These are phyloP conservation scores for Cyberlindnera galapagoensis DNA, from an alignment of 805 yeast species.

Conservation along the genomic window DNA sequence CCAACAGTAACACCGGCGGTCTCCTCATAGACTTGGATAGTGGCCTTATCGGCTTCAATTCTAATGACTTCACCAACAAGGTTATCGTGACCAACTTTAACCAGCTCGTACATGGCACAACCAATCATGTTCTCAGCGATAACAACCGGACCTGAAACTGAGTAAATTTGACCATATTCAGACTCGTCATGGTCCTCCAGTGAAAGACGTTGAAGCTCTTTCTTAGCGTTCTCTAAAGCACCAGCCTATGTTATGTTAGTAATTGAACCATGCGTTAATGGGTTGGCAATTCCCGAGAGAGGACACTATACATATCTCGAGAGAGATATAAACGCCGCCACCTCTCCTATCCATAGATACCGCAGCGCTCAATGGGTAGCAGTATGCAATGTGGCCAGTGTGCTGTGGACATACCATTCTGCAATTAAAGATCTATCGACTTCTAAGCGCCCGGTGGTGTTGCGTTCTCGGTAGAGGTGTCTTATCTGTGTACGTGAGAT, in stretches of 20 bases:
- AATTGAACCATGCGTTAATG: no score
- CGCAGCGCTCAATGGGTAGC: no score
- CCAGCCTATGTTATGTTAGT: slow-evolving; percentile 55
- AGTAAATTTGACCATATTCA: slow-evolving; percentile 81
- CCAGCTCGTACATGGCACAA: slow-evolving; percentile 99
- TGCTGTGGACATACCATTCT: no score
- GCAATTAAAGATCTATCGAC: no score
- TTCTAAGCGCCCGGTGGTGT: no score
- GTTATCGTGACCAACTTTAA: slow-evolving; percentile 94
- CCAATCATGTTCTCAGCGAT: slow-evolving; percentile 99
- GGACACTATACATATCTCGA: no score
- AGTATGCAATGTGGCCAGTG: no score
- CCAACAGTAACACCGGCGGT: slow-evolving; percentile 99
- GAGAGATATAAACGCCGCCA: no score
- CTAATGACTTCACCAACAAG: slow-evolving; percentile 98
- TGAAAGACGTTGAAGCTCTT: slow-evolving; percentile 80
- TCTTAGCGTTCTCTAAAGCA: slow-evolving; percentile 94
- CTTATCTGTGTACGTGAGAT: no score
- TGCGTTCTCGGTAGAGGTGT: no score
- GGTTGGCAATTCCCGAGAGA: no score
- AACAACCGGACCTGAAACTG: slow-evolving; percentile 97
- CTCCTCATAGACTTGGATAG: slow-evolving; percentile 98
- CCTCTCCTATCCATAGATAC: no score
- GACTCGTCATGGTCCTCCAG: slow-evolving; percentile 70
- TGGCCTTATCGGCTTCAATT: slow-evolving; percentile 93